These are phyloP conservation scores for Carnegiea gigantea DNA, from an alignment of 179 eudicot species.

Conservation along the genomic window DNA sequence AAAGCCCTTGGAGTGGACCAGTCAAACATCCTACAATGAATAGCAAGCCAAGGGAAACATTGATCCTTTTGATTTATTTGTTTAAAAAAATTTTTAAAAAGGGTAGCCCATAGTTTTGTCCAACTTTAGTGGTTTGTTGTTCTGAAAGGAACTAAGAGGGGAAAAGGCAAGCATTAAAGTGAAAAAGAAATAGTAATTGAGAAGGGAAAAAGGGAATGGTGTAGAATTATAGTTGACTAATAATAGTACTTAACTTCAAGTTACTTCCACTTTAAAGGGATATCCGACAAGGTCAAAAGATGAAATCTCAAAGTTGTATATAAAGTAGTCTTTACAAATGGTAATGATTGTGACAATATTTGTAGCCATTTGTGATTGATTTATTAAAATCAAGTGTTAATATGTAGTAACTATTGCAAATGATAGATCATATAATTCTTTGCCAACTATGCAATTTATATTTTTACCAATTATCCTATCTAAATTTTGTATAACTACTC, in stretches of 20 bases:
- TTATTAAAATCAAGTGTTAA: not conserved
- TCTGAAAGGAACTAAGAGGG: not conserved
- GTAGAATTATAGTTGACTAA: not conserved
- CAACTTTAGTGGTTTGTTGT: constrained; percentile 6
- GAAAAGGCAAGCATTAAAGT: not conserved
- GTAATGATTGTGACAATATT: not conserved
- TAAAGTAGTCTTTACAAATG: not conserved
- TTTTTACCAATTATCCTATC: too few species aligned
- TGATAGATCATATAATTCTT: not conserved
- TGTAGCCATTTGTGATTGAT: not conserved
- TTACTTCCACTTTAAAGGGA: not conserved
- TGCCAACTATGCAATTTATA: not conserved
- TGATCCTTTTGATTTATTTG: not conserved
- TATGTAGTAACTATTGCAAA: not conserved
- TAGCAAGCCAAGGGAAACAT: not conserved
- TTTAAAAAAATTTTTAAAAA: not conserved
- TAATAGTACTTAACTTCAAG: not conserved
- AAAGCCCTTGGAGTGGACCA: constrained; percentile 15
- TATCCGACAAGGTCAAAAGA: not conserved
- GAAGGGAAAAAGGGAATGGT: not conserved
- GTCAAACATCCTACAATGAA: constrained; percentile 7
- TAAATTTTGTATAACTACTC: too few species aligned
- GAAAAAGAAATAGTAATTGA: not conserved
- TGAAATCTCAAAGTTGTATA: not conserved
- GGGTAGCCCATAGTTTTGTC: constrained; percentile 9